phyloP scores from a whole-genome alignment of 2,329 filamentous ascomycete genomes.

The Alternaria sp. region DNA sequence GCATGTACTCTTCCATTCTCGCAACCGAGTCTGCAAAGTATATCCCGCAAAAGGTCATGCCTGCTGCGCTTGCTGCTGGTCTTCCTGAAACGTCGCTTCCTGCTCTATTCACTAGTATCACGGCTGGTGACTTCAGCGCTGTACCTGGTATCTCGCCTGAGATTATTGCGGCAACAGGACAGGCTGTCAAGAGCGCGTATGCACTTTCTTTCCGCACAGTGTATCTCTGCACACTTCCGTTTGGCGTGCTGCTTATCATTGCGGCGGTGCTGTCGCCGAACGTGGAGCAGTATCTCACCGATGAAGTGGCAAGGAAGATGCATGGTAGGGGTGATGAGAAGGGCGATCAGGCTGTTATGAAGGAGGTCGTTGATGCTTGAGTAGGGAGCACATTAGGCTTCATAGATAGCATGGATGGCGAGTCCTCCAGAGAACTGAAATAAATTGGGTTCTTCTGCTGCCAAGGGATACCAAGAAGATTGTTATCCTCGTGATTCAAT shows the following conservation, averaged over 20 bases:
- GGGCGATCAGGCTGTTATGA: slow-evolving; percentile 8
- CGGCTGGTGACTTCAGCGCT: slow-evolving; percentile 26
- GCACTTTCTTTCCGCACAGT: slow-evolving; percentile 54
- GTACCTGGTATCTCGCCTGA: slow-evolving; percentile 36
- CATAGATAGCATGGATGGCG: not conserved
- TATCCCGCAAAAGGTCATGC: slow-evolving; percentile 34
- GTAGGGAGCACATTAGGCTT: rapidly evolving
- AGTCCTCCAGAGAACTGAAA: not conserved
- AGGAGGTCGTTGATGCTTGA: slow-evolving; percentile 22
- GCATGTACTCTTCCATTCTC: slow-evolving; percentile 42
- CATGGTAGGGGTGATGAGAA: slow-evolving; percentile 32
- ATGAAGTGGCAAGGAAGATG: slow-evolving; percentile 55
- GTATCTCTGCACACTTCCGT: slow-evolving; percentile 51
- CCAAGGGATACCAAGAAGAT: not conserved
- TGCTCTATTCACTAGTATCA: slow-evolving; percentile 31
- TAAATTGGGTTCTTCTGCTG: not conserved
- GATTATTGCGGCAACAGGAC: slow-evolving; percentile 38
- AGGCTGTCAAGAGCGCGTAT: slow-evolving; percentile 52
- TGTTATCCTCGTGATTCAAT: not conserved
- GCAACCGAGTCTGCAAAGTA: slow-evolving; percentile 34
- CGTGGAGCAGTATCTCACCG: slow-evolving; percentile 52
- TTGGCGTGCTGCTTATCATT: slow-evolving; percentile 45
- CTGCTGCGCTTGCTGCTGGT: slow-evolving; percentile 32
- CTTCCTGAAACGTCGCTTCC: slow-evolving; percentile 29
- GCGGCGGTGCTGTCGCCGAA: slow-evolving; percentile 51